phyloP scores from a whole-genome alignment of 176 grass and related monocot genomes.

The Musa acuminata region DNA sequence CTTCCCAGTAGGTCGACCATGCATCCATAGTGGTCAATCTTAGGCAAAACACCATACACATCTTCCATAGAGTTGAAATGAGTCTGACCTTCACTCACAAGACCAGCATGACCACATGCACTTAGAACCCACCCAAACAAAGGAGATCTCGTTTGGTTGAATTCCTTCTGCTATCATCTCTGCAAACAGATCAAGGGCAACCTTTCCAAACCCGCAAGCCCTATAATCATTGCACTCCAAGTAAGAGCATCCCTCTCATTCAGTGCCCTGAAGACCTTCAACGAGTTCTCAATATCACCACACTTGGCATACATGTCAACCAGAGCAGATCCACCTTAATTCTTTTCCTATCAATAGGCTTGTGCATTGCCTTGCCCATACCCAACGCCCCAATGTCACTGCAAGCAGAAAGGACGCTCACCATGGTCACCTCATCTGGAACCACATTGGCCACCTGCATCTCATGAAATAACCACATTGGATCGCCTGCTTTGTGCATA shows the following conservation, averaged over 20 bases:
- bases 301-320: constrained; percentile 29
- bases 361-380: constrained; percentile 33
- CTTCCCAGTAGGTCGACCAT: constrained; percentile 66
- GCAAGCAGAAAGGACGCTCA: no score
- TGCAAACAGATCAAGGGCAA: constrained; percentile 45
- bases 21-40: constrained; percentile 55
- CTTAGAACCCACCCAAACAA: constrained; percentile 43
- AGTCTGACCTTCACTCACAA: constrained; percentile 48
- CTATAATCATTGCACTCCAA: constrained; percentile 59
- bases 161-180: constrained; percentile 41
- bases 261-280: constrained; percentile 31
- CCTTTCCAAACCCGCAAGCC: constrained; percentile 29
- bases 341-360: constrained; percentile 22
- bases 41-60: constrained; percentile 36
- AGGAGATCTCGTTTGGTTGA: constrained; percentile 53
- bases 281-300: constrained; percentile 30
- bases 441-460: background rate
- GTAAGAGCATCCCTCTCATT: constrained; percentile 38
- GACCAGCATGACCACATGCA: constrained; percentile 50
- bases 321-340: constrained; percentile 39
- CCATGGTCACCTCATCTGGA: constrained; percentile 37
- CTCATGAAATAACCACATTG: no score
- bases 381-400: constrained; percentile 30
- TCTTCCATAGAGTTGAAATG: constrained; percentile 41
- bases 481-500: constrained; percentile 33